phyloP scores from a whole-genome alignment of 768 basidiomycete genomes.

The Hygrocybe coccinea region DNA sequence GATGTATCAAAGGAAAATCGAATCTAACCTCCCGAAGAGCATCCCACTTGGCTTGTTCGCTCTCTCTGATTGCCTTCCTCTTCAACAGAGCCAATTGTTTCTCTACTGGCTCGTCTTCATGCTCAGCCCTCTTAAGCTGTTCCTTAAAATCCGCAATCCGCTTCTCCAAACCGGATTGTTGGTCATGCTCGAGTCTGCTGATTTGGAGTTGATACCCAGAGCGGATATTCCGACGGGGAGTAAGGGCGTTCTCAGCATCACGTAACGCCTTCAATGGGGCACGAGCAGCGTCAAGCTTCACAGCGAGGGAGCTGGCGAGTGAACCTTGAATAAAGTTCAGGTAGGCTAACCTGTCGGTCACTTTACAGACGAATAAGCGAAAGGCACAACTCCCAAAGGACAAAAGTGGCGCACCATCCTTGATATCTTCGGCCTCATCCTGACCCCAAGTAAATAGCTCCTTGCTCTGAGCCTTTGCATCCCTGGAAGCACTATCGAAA shows the following conservation, averaged over 20 bases:
- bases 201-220: slow-evolving; percentile 57
- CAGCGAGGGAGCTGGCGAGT: slow-evolving; percentile 55
- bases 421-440: slow-evolving; percentile 61
- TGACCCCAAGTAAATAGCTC: slow-evolving; percentile 86
- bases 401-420: slow-evolving; percentile 54
- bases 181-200: slow-evolving; percentile 58
- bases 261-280: slow-evolving; percentile 66
- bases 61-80: slow-evolving; percentile 70
- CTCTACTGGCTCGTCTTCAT: slow-evolving; percentile 61
- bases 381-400: slow-evolving; percentile 7
- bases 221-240: slow-evolving; percentile 60
- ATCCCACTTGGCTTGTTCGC: slow-evolving; percentile 74
- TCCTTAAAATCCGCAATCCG: slow-evolving; percentile 66
- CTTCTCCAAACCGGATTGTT: slow-evolving; percentile 59
- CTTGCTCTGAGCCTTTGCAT: slow-evolving; percentile 71
- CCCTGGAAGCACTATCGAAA: slow-evolving; percentile 59
- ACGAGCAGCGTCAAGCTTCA: slow-evolving; percentile 60
- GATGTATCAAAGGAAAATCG: not conserved
- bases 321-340: slow-evolving; percentile 74
- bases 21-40: slow-evolving; percentile 67
- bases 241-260: slow-evolving; percentile 58
- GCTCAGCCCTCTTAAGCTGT: slow-evolving; percentile 61
- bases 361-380: slow-evolving; percentile 31
- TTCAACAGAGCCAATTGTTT: slow-evolving; percentile 67
- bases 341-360: slow-evolving; percentile 78